Conservation (phyloP, 164 flowering plant genomes). For the Santalum album region DNA sequence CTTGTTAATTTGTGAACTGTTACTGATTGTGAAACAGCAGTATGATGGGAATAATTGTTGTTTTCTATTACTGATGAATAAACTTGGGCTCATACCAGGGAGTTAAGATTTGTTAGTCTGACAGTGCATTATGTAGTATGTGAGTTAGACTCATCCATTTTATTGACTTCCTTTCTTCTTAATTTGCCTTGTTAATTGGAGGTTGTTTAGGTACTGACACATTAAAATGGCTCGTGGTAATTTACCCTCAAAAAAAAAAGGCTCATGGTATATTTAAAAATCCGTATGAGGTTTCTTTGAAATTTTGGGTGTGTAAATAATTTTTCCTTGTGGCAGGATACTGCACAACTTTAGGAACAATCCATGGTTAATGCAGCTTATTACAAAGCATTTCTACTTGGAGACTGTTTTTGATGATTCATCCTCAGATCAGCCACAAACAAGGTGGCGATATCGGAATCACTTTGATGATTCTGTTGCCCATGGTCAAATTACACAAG, state of each 20-base stretch:
- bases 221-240: too few relatives aligned
- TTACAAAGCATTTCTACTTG: conserved; percentile 49
- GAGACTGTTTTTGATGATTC: conserved; percentile 65
- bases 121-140: too few relatives aligned
- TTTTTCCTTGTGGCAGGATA: conserved; percentile 35
- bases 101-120: too few relatives aligned
- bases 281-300: too few relatives aligned
- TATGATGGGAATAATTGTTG: neutral
- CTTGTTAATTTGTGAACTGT: neutral
- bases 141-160: too few relatives aligned
- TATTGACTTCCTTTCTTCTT: too few relatives aligned
- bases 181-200: too few relatives aligned
- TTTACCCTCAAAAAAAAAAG: too few relatives aligned
- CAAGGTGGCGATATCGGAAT: conserved; percentile 53
- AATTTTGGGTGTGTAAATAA: neutral
- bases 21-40: neutral
- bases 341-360: conserved; percentile 37
- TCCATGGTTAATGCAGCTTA: conserved; percentile 30
- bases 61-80: neutral
- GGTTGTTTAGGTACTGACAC: too few relatives aligned
- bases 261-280: too few relatives aligned
- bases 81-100: neutral
- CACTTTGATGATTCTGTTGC: conserved; percentile 26
- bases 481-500: conserved; percentile 16
- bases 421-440: conserved; percentile 27